Conservation (phyloP, 1,284 basidiomycete genomes). For the Pyrrhoderma noxium region DNA sequence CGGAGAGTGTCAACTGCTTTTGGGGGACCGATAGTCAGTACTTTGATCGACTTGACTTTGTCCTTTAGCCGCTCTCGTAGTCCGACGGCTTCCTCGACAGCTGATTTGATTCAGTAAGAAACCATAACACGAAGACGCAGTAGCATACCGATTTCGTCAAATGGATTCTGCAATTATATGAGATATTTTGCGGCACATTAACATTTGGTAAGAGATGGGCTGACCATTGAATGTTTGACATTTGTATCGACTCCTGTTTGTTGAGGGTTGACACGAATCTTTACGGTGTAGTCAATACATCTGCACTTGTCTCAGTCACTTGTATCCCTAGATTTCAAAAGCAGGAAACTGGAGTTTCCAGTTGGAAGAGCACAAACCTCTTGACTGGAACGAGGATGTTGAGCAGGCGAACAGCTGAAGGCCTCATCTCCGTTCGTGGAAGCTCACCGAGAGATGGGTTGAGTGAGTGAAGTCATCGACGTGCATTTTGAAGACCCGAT, state of each 20-base stretch:
- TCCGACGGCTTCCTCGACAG: slow-evolving; percentile 95
- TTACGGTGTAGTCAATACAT: slow-evolving; percentile 80
- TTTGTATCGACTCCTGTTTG: slow-evolving; percentile 91
- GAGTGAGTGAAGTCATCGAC: too few relatives aligned
- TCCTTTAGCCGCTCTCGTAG: slow-evolving; percentile 79
- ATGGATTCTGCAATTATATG: slow-evolving; percentile 69
- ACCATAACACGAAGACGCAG: not conserved
- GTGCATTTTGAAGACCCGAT: too few relatives aligned
- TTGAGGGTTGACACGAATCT: slow-evolving; percentile 89
- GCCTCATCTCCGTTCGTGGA: slow-evolving; percentile 54
- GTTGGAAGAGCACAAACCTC: slow-evolving; percentile 40
- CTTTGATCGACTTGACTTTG: slow-evolving; percentile 78
- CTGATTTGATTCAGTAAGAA: slow-evolving; percentile 35
- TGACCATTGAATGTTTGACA: slow-evolving; percentile 96
- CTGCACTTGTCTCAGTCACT: slow-evolving; percentile 32
- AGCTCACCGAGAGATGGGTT: too few relatives aligned
- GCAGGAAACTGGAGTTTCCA: slow-evolving; percentile 17
- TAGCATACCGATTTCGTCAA: slow-evolving; percentile 84
- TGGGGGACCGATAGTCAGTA: slow-evolving; percentile 86
- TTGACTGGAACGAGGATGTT: slow-evolving; percentile 92
- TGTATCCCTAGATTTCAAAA: slow-evolving; percentile 7
- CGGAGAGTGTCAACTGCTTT: slow-evolving; percentile 90
- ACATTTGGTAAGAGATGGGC: slow-evolving; percentile 21
- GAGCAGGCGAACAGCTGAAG: slow-evolving; percentile 62
- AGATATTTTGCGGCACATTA: not conserved